Conservation (phyloP, 164 flowering plant genomes). For the Litsea cubeba region DNA sequence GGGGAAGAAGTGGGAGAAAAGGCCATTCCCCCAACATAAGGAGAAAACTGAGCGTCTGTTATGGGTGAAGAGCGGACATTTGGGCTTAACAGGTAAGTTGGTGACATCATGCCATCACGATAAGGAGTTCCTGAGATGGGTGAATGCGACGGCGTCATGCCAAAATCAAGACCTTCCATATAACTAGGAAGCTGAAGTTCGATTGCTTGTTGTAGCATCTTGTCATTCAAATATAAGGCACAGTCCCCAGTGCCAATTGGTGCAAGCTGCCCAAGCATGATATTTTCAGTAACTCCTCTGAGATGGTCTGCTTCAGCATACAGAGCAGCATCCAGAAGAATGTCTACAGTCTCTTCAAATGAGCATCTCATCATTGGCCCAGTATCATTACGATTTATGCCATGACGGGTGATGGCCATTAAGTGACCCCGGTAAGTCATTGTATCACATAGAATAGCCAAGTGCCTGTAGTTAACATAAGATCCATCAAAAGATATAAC, state of each 20-base stretch:
- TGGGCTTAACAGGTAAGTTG: constrained; percentile 77
- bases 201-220: constrained; percentile 93
- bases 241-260: constrained; percentile 98
- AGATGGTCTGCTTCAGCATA: constrained; percentile 86
- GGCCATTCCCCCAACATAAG: constrained; percentile 87
- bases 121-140: constrained; percentile 83
- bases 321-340: constrained; percentile 96
- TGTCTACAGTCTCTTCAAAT: constrained; percentile 98
- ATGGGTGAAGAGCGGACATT: constrained; percentile 69
- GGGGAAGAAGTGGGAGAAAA: constrained; percentile 93
- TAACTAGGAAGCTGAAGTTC: constrained; percentile 95
- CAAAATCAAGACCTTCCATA: constrained; percentile 88
- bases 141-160: constrained; percentile 89
- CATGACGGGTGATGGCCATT: constrained; percentile 99
- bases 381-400: constrained; percentile 91
- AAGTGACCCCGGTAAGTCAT: constrained; percentile 98
- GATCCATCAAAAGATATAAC: constrained; percentile 99
- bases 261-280: constrained; percentile 97
- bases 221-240: constrained; percentile 77
- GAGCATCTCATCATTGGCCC: constrained; percentile 99
- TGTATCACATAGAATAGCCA: constrained; percentile 96
- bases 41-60: constrained; percentile 86
- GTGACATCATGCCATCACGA: constrained; percentile 95
- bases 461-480: constrained; percentile 91
- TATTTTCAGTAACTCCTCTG: constrained; percentile 93